Base-by-base conservation (phyloP, 1,284 basidiomycete genomes). In the Moniliophthora roreri region DNA sequence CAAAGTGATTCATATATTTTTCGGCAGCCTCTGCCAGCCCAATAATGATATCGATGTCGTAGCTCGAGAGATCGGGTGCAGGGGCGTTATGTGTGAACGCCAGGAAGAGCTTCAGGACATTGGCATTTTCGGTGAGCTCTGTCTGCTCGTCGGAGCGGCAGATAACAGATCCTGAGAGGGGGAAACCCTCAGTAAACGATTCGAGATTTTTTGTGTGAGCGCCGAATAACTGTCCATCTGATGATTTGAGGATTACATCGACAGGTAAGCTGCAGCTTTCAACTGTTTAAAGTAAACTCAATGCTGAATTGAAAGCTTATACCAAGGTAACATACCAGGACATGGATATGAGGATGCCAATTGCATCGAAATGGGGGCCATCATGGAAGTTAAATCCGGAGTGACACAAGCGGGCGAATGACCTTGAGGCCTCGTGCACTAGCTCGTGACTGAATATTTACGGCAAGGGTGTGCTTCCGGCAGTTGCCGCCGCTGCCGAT, bases 161-260 rank as follows among this genome's bases (percentile, higher is more conserved):
- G 2, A 5, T 26, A 10, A 32, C 28, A 6, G 28, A 32, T 32
- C 24, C 44, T 8, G 24, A 28, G 13, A 32, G 44, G 5, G 44
- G 44, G 28, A 46, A 46, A 8, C 23, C 44, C 1, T 32, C 24
- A 1, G 24, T n/a, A 24, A 46, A 46, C 15, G 24, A 46, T 32
- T 46, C 44, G 44, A 46, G 44, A 16, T 46, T 46, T 15, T 46
- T 46, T 11, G 11, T 32, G 28, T 46, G 44, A 2, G 44, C 44
- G 4, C 44, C 44, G 44, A 46, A n/a, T 11, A 13, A 13, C 2
- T n/a, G 24, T 15, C 26, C 15, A 18, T 46, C 44, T 11, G 24
- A 32, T 1, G 44, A 46, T 18, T n/a, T 23, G 2, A 46, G 9
- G 11, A 32, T 32, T 11, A 46, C 24, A 7, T 46, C 44, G 8